Conservation (phyloP, 2,329 filamentous ascomycete species). For the Zopfia rhizophila region DNA sequence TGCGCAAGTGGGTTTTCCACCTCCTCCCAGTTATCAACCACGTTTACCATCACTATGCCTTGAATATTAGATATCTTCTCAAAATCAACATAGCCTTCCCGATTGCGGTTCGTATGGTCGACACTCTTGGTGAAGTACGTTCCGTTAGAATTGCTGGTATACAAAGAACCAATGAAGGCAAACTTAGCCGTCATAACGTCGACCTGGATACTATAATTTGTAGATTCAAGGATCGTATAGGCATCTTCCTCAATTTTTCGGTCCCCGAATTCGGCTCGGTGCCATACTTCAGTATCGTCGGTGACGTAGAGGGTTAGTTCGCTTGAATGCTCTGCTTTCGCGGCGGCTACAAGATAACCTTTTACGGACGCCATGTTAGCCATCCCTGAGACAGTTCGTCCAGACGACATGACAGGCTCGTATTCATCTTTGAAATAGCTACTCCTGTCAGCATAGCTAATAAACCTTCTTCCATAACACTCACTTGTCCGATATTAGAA, state of each 20-base stretch:
- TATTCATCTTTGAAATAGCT: constrained; percentile 74
- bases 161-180: constrained; percentile 83
- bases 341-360: constrained; percentile 85
- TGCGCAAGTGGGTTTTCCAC: constrained; percentile 64
- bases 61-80: constrained; percentile 93
- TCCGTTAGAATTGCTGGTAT: constrained; percentile 97
- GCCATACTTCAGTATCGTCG: constrained; percentile 85
- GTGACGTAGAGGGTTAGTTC: constrained; percentile 94
- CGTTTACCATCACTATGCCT: constrained; percentile 90
- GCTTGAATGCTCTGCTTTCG: constrained; percentile 79
- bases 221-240: constrained; percentile 94
- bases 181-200: constrained; percentile 81
- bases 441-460: constrained; percentile 24
- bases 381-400: constrained; percentile 79
- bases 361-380: constrained; percentile 86
- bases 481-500: constrained; percentile 79
- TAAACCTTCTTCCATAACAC: constrained; percentile 7
- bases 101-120: constrained; percentile 89
- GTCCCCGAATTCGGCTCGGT: constrained; percentile 87
- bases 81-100: constrained; percentile 84
- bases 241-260: constrained; percentile 86
- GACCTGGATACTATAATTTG: constrained; percentile 97
- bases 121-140: constrained; percentile 94
- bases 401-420: constrained; percentile 80
- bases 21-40: constrained; percentile 85